Base-by-base conservation (phyloP, 2,329 filamentous ascomycete species). In the Sporothrix euskadiensis region DNA sequence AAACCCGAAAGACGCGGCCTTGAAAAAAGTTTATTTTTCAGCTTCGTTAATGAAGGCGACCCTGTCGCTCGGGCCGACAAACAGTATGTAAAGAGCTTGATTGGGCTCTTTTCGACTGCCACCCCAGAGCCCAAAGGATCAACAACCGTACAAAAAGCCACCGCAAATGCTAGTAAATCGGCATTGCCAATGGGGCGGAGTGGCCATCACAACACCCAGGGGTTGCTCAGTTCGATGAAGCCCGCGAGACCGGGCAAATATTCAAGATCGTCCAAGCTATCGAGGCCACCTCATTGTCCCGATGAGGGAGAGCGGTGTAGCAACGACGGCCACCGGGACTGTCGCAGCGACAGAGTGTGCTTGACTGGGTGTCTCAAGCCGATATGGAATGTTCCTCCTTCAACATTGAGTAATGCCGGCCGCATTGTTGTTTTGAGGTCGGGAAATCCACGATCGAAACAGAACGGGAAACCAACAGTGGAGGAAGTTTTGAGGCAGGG, bases 41-140 rank as follows among this genome's bases (percentile, higher is more conserved):
- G 88, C 57, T 94, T 97, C 79, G 85, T 94, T 78, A 97, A 97
- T 78, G 93, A 97, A 80, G 94, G 94, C 3, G 94, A 97, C 76
- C 93, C 92, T 0, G 92, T 97, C 0, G 86, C 88, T 0, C 84
- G 94, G 39, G 93, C 93, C 0, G 93, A 97, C 79, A 92, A 89
- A 80, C 86, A 88, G 0, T 95, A 97, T 77, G 85, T 97, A 19
- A 88, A 87, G 75, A 92, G 89, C 47, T 83, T 97, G 10, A 81
- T 96, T 0, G 90, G 92, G 74, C 84, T 97, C 0, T 91, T 93
- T 73, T 87, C 89, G 0, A 85, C 87, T 0, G 88, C 92, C 0
- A 81, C 86, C 0, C 89, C 90, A 44, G 74, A 49, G 16, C 75
- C 66, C 56, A 76, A 3, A 19, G 5, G 9, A 3, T 35, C 57